phyloP scores from a whole-genome alignment of 352 stramenopile species.

The Phytophthora melonis region DNA sequence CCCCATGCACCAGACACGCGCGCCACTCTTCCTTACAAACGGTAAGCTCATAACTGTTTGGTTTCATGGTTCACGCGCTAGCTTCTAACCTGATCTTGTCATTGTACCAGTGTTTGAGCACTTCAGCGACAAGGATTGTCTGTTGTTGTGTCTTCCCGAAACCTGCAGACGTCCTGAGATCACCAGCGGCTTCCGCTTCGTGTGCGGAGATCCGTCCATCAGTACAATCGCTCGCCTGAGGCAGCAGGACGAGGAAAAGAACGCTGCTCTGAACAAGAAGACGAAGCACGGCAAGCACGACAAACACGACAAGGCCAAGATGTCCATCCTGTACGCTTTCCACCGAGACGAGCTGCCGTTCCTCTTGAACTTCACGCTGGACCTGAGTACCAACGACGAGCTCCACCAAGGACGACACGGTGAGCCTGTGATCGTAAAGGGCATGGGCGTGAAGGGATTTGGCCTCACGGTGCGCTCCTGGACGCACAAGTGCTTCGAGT shows the following conservation, averaged over 20 bases:
- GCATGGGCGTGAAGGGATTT: slow-evolving; percentile 55
- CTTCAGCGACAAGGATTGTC: slow-evolving; percentile 67
- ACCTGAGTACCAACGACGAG: slow-evolving; percentile 42
- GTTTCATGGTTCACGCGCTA: no score
- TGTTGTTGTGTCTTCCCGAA: slow-evolving; percentile 63
- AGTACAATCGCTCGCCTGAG: slow-evolving; percentile 53
- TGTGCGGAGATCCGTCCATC: slow-evolving; percentile 46
- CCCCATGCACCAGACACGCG: slow-evolving; percentile 44
- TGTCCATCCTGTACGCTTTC: slow-evolving; percentile 62
- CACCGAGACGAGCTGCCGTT: slow-evolving; percentile 77
- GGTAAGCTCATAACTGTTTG: slow-evolving; percentile 34
- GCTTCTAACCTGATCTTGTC: background rate
- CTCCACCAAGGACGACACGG: slow-evolving; percentile 28
- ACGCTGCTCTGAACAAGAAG: slow-evolving; percentile 17
- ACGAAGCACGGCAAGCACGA: slow-evolving; percentile 13
- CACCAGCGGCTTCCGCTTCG: slow-evolving; percentile 55
- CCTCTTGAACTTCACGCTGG: slow-evolving; percentile 51
- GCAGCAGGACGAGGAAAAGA: slow-evolving; percentile 36
- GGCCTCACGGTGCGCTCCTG: slow-evolving; percentile 32
- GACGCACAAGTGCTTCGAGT: slow-evolving; percentile 35
- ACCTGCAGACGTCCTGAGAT: slow-evolving; percentile 50
- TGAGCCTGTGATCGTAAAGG: slow-evolving; percentile 63
- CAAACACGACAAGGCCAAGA: slow-evolving; percentile 12
- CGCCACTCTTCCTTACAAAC: slow-evolving; percentile 63
- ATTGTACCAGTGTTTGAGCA: slow-evolving; percentile 54